Evolutionary conservation across 2,329 filamentous ascomycete species (phyloP).

Genomic region (Rhytidhysteron rufulum): DNA sequence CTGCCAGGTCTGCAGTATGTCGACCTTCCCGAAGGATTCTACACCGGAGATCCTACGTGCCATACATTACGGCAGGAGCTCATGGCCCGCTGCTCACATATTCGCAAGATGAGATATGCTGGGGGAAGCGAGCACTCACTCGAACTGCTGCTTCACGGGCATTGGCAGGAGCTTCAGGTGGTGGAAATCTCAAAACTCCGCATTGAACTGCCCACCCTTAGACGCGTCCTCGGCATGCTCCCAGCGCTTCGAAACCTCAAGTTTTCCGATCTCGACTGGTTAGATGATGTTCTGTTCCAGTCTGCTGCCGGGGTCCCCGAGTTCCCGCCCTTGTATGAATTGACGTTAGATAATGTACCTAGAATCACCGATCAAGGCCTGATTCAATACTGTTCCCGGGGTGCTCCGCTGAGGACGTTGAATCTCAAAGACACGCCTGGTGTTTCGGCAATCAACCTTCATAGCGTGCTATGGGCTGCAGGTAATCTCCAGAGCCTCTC

Average conservation of each 20-base stretch:
- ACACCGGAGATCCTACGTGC: constrained; percentile 72
- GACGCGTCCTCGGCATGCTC: constrained; percentile 67
- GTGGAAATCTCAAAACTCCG: constrained; percentile 66
- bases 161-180: constrained; percentile 69
- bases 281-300: constrained; percentile 75
- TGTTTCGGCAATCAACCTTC: constrained; percentile 60
- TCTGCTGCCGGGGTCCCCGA: constrained; percentile 62
- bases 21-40: constrained; percentile 86
- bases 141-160: constrained; percentile 62
- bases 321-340: constrained; percentile 69
- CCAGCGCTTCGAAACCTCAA: constrained; percentile 69
- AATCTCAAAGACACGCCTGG: constrained; percentile 66
- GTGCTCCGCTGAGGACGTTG: constrained; percentile 60
- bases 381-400: constrained; percentile 61
- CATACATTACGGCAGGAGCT: constrained; percentile 76
- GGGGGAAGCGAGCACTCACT: constrained; percentile 75
- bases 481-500: constrained; percentile 57
- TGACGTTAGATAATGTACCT: constrained; percentile 69
- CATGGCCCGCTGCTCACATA: constrained; percentile 74
- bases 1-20: constrained; percentile 83
- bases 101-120: constrained; percentile 86
- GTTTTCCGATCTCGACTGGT: constrained; percentile 63
- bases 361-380: constrained; percentile 70
- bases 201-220: constrained; percentile 66
- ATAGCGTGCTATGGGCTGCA: constrained; percentile 57